Percentiles rank a stretch among this genome's conserved stretches.
Evolutionary conservation across 2,329 filamentous ascomycete genomes (phyloP).

Genomic region (Hortaea werneckii): DNA sequence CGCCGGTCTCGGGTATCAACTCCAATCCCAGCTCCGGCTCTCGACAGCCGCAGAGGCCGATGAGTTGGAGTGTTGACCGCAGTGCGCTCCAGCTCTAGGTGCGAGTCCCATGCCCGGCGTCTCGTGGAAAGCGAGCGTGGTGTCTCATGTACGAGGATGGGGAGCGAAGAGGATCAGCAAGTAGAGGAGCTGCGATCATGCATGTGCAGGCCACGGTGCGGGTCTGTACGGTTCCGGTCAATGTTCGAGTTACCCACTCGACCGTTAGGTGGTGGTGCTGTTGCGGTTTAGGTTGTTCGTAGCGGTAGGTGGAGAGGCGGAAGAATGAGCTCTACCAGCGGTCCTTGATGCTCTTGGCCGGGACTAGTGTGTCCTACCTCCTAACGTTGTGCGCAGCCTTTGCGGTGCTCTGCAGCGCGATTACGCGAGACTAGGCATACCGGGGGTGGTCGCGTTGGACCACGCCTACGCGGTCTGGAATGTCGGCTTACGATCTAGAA

Average conservation of each 20-base stretch:
- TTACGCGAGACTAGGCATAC: background rate
- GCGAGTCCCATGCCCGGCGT: constrained; percentile 1
- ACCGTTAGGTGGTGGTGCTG: background rate
- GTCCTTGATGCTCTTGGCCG: too few relatives aligned
- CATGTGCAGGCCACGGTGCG: background rate
- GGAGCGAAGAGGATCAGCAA: too few relatives aligned
- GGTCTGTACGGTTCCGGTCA: background rate
- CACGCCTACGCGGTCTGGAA: background rate
- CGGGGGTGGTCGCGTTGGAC: background rate
- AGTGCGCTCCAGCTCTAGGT: background rate
- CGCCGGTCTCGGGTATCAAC: background rate
- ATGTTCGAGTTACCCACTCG: background rate
- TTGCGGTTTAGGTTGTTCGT: background rate
- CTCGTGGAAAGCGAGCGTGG: background rate
- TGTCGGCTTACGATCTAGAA: background rate
- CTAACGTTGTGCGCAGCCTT: too few relatives aligned
- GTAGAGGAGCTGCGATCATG: background rate
- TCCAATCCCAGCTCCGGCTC: background rate
- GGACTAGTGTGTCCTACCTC: too few relatives aligned
- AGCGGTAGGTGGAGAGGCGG: too few relatives aligned
- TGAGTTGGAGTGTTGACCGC: background rate
- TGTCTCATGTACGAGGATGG: too few relatives aligned
- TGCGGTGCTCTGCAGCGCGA: too few relatives aligned
- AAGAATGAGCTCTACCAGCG: too few relatives aligned
- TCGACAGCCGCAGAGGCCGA: background rate